A percentile compares a stretch with the other conserved stretches of the same genome.
These are phyloP conservation scores for Tolypocladium endophyticum DNA, from an alignment of 2,329 filamentous ascomycete genomes.

Conservation along the genomic window DNA sequence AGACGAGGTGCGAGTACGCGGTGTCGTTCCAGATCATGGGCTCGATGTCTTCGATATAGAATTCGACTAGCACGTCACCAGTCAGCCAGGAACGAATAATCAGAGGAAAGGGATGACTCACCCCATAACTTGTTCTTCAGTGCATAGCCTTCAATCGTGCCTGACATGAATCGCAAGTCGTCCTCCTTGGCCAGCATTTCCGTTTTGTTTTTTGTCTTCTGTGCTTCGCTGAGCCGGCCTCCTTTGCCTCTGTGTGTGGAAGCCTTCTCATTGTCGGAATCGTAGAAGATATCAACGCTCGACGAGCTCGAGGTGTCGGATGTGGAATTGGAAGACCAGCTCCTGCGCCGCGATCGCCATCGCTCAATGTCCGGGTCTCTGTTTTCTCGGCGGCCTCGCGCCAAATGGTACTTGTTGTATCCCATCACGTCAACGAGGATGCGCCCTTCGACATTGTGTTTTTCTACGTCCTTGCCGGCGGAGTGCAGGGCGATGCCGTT, in stretches of 20 bases:
- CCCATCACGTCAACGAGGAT: conserved; percentile 29
- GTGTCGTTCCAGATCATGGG: conserved; percentile 33
- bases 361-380: conserved; percentile 17
- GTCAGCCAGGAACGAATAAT: not conserved
- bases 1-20: conserved; percentile 35
- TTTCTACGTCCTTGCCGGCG: conserved; percentile 6
- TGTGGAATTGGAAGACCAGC: conserved; percentile 1
- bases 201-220: conserved; percentile 26
- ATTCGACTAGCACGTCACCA: conserved; percentile 12
- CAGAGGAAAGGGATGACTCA: conserved; percentile 11
- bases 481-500: conserved; percentile 25
- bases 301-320: not conserved
- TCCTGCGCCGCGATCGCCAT: conserved; percentile 5
- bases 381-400: conserved; percentile 23
- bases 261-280: conserved; percentile 2
- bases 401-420: conserved; percentile 29
- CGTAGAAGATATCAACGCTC: not conserved
- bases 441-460: conserved; percentile 28
- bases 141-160: conserved; percentile 31
- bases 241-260: conserved; percentile 4
- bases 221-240: conserved; percentile 19
- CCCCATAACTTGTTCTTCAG: conserved; percentile 36
- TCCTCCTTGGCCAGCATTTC: conserved; percentile 26
- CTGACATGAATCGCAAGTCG: conserved; percentile 29
- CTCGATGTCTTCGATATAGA: conserved; percentile 30